Evolutionary conservation across 495 filamentous ascomycete genomes (phyloP).

Genomic region (Cercophora sp.): DNA sequence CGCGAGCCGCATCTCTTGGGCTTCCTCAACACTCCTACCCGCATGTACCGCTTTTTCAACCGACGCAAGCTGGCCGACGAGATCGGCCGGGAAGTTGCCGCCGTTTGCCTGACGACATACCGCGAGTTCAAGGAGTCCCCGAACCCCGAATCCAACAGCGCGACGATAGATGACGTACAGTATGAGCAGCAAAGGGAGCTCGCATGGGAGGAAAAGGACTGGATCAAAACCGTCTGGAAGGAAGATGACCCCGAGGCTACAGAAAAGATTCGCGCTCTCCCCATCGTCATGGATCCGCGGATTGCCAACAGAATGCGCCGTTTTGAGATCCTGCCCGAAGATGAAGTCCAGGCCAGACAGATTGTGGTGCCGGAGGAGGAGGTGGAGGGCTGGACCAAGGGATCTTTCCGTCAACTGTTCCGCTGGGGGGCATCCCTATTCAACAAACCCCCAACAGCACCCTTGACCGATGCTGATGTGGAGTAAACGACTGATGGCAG

Average conservation of each 20-base stretch:
- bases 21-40: constrained; percentile 83
- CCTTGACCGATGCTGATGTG: constrained; percentile 24
- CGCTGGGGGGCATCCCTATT: constrained; percentile 38
- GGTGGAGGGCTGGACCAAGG: constrained; percentile 59
- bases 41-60: constrained; percentile 84
- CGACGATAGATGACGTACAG: constrained; percentile 6
- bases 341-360: constrained; percentile 60
- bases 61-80: constrained; percentile 79
- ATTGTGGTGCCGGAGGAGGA: constrained; percentile 64
- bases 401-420: constrained; percentile 39
- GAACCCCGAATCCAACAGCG: constrained; percentile 19
- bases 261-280: constrained; percentile 72
- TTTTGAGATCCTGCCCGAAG: constrained; percentile 61
- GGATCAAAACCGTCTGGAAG: constrained; percentile 77
- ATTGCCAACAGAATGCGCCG: constrained; percentile 77
- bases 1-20: constrained; percentile 87
- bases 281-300: constrained; percentile 72
- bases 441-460: constrained; percentile 20
- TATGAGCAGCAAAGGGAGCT: constrained; percentile 72
- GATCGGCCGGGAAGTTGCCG: constrained; percentile 84
- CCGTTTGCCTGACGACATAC: constrained; percentile 67
- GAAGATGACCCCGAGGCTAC: constrained; percentile 51
- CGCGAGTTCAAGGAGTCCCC: constrained; percentile 40
- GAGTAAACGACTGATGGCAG: too few relatives aligned
- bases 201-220: constrained; percentile 74